Evolutionary conservation across 805 yeast genomes (phyloP).

Genomic region (Candida odintsovae): DNA sequence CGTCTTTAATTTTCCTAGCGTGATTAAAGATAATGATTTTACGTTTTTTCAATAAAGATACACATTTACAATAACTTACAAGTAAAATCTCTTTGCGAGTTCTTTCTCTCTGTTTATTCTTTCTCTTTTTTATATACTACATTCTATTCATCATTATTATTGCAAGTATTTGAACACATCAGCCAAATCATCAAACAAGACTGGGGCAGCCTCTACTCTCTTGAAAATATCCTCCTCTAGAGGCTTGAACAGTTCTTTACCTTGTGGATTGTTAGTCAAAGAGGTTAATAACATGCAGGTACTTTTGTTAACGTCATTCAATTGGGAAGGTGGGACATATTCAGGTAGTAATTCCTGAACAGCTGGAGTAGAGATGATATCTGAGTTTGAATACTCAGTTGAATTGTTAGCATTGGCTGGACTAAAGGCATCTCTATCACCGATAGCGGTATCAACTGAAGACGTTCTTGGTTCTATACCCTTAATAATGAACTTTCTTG

Average conservation of each 20-base stretch:
- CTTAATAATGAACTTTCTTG: constrained; percentile 81
- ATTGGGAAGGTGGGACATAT: constrained; percentile 26
- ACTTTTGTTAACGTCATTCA: constrained; percentile 37
- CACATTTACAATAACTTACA: not conserved
- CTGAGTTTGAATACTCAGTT: not conserved
- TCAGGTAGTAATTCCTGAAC: constrained; percentile 12
- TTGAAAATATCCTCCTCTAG: constrained; percentile 27
- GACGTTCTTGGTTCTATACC: constrained; percentile 84
- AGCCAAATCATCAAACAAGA: constrained; percentile 22
- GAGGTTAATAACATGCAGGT: constrained; percentile 32
- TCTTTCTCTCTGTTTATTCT: too few species aligned
- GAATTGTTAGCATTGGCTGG: constrained; percentile 2
- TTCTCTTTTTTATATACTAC: not conserved
- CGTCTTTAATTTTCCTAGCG: not conserved
- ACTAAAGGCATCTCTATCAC: constrained; percentile 35
- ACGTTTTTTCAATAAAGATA: not conserved
- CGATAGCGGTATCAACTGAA: constrained; percentile 44
- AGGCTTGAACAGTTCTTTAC: constrained; percentile 29
- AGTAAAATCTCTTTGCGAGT: too few species aligned
- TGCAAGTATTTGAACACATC: constrained; percentile 20
- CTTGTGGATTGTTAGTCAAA: constrained; percentile 26
- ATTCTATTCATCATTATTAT: not conserved
- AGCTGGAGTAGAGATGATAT: constrained; percentile 1
- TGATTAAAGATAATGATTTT: not conserved
- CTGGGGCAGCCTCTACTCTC: constrained; percentile 30